Evolutionary conservation across 2,329 filamentous ascomycete species (phyloP).

Genomic region (Lasiodiplodia hormozganensis): DNA sequence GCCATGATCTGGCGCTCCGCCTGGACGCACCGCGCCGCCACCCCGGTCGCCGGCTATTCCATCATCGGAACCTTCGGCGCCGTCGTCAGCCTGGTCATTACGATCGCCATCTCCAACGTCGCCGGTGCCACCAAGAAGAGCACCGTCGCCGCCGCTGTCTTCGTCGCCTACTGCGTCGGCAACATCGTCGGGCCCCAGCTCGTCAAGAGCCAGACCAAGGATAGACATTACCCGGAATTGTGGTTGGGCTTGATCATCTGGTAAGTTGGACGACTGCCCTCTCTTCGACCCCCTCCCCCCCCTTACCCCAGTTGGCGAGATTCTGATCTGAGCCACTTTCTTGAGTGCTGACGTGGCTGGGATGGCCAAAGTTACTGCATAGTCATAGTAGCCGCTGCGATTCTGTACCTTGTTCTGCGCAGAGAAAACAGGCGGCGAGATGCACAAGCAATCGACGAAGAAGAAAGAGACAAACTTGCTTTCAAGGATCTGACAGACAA

Average conservation of each 20-base stretch:
- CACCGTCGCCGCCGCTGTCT: conserved; percentile 73
- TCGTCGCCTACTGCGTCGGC: conserved; percentile 18
- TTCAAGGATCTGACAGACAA: conserved; percentile 74
- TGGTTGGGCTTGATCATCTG: conserved; percentile 74
- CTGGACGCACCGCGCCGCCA: conserved; percentile 68
- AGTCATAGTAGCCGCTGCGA: conserved; percentile 64
- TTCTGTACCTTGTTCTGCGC: conserved; percentile 65
- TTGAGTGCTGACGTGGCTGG: conserved; percentile 3
- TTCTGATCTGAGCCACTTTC: conserved; percentile 18
- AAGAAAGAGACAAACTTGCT: conserved; percentile 68
- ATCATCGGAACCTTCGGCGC: conserved; percentile 77
- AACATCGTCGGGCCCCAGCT: conserved; percentile 23
- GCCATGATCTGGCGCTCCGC: conserved; percentile 74
- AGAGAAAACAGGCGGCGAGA: conserved; percentile 65
- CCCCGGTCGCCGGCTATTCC: conserved; percentile 74
- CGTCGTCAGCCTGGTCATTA: conserved; percentile 69
- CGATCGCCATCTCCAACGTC: conserved; percentile 70
- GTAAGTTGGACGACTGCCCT: conserved; percentile 41
- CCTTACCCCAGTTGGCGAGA: conserved; percentile 2
- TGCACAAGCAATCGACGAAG: conserved; percentile 60
- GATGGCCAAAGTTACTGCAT: conserved; percentile 65
- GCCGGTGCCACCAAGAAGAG: conserved; percentile 83
- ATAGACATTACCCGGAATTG: conserved; percentile 71
- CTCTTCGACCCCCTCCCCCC: background rate
- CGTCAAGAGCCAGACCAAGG: conserved; percentile 63